Conservation (phyloP, 2,329 filamentous ascomycete species). For the Fusarium sp. region DNA sequence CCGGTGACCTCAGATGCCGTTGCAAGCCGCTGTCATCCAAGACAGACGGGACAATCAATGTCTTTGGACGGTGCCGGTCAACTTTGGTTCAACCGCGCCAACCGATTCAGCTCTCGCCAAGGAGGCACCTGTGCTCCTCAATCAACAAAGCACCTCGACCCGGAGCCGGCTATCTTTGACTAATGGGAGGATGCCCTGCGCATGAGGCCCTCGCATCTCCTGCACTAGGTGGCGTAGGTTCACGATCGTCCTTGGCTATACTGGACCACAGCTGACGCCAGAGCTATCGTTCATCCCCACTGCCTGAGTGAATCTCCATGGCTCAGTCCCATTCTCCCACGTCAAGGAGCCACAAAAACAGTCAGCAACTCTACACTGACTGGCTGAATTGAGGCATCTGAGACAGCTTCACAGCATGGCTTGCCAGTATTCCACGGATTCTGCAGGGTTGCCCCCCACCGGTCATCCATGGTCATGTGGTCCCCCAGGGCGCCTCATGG, state of each 20-base stretch:
- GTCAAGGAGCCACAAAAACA: conserved; percentile 18
- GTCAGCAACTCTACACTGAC: conserved; percentile 12
- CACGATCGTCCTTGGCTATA: conserved; percentile 8
- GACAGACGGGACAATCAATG: not conserved
- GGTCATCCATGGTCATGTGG: conserved; percentile 31
- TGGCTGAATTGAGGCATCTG: conserved; percentile 15
- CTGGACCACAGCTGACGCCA: conserved; percentile 10
- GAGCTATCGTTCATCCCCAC: conserved; percentile 19
- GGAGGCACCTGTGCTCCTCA: not conserved
- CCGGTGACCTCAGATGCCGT: conserved; percentile 17
- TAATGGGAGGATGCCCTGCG: not conserved
- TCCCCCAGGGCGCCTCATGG: conserved; percentile 10
- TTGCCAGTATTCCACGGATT: conserved; percentile 23
- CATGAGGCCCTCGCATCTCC: conserved; percentile 1
- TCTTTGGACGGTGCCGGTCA: not conserved
- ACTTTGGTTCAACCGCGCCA: conserved; percentile 3
- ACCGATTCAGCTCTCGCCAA: not conserved
- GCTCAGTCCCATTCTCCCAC: conserved; percentile 3
- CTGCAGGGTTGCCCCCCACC: conserved; percentile 27
- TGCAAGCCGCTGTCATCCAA: conserved; percentile 31
- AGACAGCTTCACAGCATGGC: conserved; percentile 26
- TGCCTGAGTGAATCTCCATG: not conserved
- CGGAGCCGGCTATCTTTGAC: not conserved
- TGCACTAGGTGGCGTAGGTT: conserved; percentile 17
- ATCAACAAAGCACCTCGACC: not conserved